These are phyloP conservation scores for Kalmanozyma brasiliensis DNA, from an alignment of 1,284 basidiomycete genomes.

Conservation along the genomic window DNA sequence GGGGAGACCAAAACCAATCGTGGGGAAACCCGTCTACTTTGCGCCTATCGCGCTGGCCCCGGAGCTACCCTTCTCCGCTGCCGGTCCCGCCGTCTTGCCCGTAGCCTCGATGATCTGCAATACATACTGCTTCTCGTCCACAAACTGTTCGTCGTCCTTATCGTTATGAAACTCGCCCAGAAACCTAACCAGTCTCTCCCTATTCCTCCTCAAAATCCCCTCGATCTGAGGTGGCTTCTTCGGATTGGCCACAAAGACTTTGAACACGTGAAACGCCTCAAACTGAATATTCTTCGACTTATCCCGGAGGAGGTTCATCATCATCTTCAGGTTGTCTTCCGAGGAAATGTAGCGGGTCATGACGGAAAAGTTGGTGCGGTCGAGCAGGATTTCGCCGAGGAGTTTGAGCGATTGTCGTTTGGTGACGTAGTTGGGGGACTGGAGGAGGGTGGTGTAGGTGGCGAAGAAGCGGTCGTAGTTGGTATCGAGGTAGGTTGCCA, in stretches of 20 bases:
- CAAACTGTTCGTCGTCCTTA: slow-evolving; percentile 76
- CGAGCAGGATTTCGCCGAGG: slow-evolving; percentile 95
- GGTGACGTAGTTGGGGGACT: slow-evolving; percentile 97
- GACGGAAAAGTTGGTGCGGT: slow-evolving; percentile 95
- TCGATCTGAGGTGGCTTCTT: slow-evolving; percentile 98
- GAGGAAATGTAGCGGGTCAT: slow-evolving; percentile 96
- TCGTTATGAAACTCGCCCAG: slow-evolving; percentile 96
- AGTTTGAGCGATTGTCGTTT: slow-evolving; percentile 98
- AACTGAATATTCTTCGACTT: slow-evolving; percentile 99
- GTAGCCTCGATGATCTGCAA: slow-evolving; percentile 63
- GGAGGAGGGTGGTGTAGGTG: slow-evolving; percentile 89
- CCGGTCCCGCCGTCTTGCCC: slow-evolving; percentile 17
- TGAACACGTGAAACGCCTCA: slow-evolving; percentile 99
- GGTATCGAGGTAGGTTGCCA: slow-evolving; percentile 92
- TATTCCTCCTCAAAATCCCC: slow-evolving; percentile 87
- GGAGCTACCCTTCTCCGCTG: not conserved
- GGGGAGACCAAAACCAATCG: too few species aligned
- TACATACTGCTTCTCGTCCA: slow-evolving; percentile 67
- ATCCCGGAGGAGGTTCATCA: slow-evolving; percentile 98
- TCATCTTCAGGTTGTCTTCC: slow-evolving; percentile 93
- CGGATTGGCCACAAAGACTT: slow-evolving; percentile 99
- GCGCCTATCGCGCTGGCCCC: slow-evolving; percentile 13
- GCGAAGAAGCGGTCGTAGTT: slow-evolving; percentile 98
- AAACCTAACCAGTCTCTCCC: slow-evolving; percentile 90
- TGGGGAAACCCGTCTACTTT: slow-evolving; percentile 10